Conservation (phyloP, 2,329 filamentous ascomycete genomes). For the Chaetomium strumarium region DNA sequence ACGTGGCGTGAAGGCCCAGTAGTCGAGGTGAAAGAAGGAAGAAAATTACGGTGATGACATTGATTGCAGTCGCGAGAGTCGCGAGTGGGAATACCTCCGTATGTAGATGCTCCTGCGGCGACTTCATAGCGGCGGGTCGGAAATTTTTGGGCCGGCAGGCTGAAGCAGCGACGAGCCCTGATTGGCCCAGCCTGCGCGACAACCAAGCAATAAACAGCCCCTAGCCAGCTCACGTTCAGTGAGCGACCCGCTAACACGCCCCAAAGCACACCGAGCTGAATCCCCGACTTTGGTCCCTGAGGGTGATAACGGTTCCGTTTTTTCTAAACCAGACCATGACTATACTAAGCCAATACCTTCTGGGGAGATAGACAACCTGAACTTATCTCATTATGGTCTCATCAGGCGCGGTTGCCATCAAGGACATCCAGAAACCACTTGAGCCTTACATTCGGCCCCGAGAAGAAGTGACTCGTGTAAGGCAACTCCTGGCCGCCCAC, state of each 20-base stretch:
- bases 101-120: constrained; percentile 1
- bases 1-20: constrained; percentile 13
- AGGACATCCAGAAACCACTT: constrained; percentile 40
- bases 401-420: constrained; percentile 30
- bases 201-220: neutral
- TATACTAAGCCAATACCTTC: neutral
- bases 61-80: constrained; percentile 5
- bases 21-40: neutral
- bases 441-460: constrained; percentile 50
- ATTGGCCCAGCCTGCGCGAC: constrained; percentile 15
- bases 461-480: constrained; percentile 52
- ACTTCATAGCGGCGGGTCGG: neutral
- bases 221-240: neutral
- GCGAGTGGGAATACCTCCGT: constrained; percentile 7
- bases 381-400: constrained; percentile 22
- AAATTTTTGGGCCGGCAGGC: constrained; percentile 20
- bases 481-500: constrained; percentile 49
- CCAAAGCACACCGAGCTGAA: neutral
- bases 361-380: neutral
- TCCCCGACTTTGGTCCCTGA: neutral
- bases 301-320: neutral
- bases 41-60: neutral
- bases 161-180: constrained; percentile 9
- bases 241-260: neutral
- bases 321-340: neutral